A percentile compares a stretch with the other conserved stretches of the same genome.
Conservation (phyloP, 2,329 filamentous ascomycete species). For the Aspergillus hortae region DNA sequence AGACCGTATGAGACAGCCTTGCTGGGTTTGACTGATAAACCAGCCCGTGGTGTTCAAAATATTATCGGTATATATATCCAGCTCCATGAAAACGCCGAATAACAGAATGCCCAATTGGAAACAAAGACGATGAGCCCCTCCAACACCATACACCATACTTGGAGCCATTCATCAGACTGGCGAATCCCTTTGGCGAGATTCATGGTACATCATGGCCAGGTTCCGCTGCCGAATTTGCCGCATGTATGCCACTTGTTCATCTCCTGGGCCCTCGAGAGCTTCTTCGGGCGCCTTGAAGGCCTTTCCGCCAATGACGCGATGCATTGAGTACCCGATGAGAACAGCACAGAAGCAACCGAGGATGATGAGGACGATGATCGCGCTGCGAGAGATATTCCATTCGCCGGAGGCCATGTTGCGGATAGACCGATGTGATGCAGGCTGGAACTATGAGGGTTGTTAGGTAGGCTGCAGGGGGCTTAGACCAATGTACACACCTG, state of each 20-base stretch:
- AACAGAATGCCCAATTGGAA: too few relatives aligned
- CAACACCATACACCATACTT: too few relatives aligned
- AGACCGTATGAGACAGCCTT: too few relatives aligned
- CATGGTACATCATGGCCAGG: conserved; percentile 7
- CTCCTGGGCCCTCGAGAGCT: conserved; percentile 11
- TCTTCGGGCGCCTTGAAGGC: conserved; percentile 12
- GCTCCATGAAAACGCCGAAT: too few relatives aligned
- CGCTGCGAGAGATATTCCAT: not conserved
- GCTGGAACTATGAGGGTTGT: too few relatives aligned
- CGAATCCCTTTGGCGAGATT: not conserved
- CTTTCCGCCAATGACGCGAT: conserved; percentile 14
- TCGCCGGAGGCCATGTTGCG: not conserved
- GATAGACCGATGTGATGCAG: not conserved
- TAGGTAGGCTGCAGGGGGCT: too few relatives aligned
- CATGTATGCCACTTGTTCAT: conserved; percentile 29
- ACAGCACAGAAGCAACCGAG: conserved; percentile 22
- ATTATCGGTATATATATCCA: too few relatives aligned
- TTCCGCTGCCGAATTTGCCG: conserved; percentile 22
- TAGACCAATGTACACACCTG: too few relatives aligned
- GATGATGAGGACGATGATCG: conserved; percentile 13
- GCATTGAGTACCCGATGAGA: conserved; percentile 26
- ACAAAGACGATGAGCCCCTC: too few relatives aligned
- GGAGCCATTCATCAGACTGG: not conserved
- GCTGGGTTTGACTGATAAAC: too few relatives aligned
- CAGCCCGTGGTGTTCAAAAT: too few relatives aligned